These are phyloP conservation scores for Alternaria viburni DNA, from an alignment of 2,329 filamentous ascomycete genomes.

Conservation along the genomic window DNA sequence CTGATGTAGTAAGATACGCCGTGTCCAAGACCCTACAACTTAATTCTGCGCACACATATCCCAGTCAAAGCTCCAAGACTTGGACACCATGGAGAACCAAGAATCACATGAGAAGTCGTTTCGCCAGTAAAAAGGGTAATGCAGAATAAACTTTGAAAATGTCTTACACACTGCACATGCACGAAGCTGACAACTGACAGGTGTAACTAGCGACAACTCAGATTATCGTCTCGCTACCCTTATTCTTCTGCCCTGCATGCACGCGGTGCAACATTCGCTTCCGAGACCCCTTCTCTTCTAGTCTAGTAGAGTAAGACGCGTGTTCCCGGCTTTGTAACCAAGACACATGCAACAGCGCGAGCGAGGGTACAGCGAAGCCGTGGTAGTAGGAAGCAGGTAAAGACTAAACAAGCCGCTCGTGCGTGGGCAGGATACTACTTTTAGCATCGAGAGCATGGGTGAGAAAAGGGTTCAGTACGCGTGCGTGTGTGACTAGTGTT, in stretches of 20 bases:
- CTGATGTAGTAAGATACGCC: neutral
- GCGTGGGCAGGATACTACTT: neutral
- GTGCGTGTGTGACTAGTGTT: neutral
- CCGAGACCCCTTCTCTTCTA: constrained; percentile 9
- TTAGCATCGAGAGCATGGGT: neutral
- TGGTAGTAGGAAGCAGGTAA: neutral
- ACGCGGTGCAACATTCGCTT: constrained; percentile 16
- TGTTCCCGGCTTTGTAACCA: constrained; percentile 20
- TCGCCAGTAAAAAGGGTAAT: neutral
- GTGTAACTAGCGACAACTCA: neutral
- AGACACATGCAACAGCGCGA: constrained; percentile 14
- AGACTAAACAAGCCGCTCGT: neutral
- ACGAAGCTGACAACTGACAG: constrained; percentile 8
- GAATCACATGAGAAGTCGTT: neutral
- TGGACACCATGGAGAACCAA: neutral
- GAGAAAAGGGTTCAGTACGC: neutral
- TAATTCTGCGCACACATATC: neutral
- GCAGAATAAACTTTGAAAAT: neutral
- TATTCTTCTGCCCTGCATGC: constrained; percentile 19
- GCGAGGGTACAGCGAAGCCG: neutral
- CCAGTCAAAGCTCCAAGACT: too few species aligned
- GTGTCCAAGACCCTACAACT: neutral
- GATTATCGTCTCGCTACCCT: constrained; percentile 23
- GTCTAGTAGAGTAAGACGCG: constrained; percentile 1
- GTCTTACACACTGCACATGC: neutral